Evolutionary conservation across 371 early-diverging fungal genomes (phyloP), one percentile per base, ranked within the genome.

Genomic region (Haplosporangium sp.): DNA sequence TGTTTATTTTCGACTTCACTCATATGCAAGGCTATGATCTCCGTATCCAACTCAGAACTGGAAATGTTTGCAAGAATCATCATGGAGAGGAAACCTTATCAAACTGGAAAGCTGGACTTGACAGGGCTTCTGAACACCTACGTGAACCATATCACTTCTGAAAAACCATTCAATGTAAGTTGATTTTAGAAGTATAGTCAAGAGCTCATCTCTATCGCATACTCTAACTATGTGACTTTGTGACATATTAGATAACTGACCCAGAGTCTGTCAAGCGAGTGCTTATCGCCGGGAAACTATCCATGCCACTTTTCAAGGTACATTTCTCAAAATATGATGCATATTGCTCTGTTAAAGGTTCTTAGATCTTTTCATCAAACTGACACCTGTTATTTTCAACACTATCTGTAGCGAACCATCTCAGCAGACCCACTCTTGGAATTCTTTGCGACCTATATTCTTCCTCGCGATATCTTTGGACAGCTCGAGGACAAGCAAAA

Each of bases 261-360:
- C 56, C 54, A 11, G 72, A 77, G 21, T 70, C 72, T 1, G 57
- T 77, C 46, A 77, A 71, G 43, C 59, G 77, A 14, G 56, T 77
- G 10, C 62, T 77, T 18, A 60, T 70, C n/a, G 64, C 64, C 12
- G 77, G 77, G 21, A 77, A 52, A 40, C 43, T 67, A 9, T 67
- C 77, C 0, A 60, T 66, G 51, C 77, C 77, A 13, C 60, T 77
- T 9, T 77, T 77, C 57, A 71, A 77, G 70, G 75, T 69, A 57
- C 10, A 5, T 18, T 0, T 12, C 47, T 37, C n/a, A 38, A 23
- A 40, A 37, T n/a, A 3, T 29, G 29, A 29, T 29, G 29, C 29
- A 29, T 29, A 29, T 29, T 29, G 29, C 29, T 29, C 29, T 2
- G 29, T 1, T 29, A 29, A 29, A 29, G 29, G 29, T 52, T 38